These are phyloP conservation scores for Macroventuria anomochaeta DNA, from an alignment of 2,329 filamentous ascomycete genomes.

Conservation along the genomic window DNA sequence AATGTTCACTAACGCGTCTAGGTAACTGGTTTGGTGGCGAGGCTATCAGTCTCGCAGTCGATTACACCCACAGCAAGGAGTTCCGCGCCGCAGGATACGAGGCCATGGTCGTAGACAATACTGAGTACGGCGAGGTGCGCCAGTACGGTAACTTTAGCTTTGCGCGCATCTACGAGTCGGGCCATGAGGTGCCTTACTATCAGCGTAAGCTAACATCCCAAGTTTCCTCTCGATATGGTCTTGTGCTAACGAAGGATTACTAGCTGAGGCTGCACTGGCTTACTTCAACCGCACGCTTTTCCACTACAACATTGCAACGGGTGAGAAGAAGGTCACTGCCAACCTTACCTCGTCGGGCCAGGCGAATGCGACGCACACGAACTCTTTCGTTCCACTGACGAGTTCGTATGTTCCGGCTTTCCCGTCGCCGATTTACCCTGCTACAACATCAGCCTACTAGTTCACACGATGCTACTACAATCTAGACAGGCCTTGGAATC, in stretches of 20 bases:
- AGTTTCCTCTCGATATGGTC: background rate
- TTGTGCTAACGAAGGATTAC: background rate
- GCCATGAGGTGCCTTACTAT: slow-evolving; percentile 59
- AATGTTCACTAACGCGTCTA: slow-evolving; percentile 7
- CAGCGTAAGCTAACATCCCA: slow-evolving; percentile 36
- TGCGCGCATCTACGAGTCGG: slow-evolving; percentile 59
- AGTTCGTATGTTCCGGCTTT: slow-evolving; percentile 14
- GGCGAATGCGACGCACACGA: slow-evolving; percentile 50
- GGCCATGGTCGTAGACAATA: slow-evolving; percentile 70
- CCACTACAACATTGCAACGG: slow-evolving; percentile 47
- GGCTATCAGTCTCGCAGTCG: slow-evolving; percentile 66
- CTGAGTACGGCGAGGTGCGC: slow-evolving; percentile 68
- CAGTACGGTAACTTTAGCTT: slow-evolving; percentile 74
- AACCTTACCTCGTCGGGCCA: slow-evolving; percentile 42
- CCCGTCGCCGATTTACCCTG: slow-evolving; percentile 25
- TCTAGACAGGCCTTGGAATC: no score
- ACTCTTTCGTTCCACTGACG: slow-evolving; percentile 46
- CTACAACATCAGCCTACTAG: slow-evolving; percentile 16
- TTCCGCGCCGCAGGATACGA: slow-evolving; percentile 74
- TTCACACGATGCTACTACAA: no score
- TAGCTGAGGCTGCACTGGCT: slow-evolving; percentile 41
- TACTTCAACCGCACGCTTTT: slow-evolving; percentile 49
- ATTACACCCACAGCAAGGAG: slow-evolving; percentile 55
- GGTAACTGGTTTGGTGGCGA: slow-evolving; percentile 67
- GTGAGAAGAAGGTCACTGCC: slow-evolving; percentile 42